Percentiles rank a stretch among this genome's conserved stretches.
Evolutionary conservation across 2,329 filamentous ascomycete genomes (phyloP).

Genomic region (Clonostachys rhizophaga): DNA sequence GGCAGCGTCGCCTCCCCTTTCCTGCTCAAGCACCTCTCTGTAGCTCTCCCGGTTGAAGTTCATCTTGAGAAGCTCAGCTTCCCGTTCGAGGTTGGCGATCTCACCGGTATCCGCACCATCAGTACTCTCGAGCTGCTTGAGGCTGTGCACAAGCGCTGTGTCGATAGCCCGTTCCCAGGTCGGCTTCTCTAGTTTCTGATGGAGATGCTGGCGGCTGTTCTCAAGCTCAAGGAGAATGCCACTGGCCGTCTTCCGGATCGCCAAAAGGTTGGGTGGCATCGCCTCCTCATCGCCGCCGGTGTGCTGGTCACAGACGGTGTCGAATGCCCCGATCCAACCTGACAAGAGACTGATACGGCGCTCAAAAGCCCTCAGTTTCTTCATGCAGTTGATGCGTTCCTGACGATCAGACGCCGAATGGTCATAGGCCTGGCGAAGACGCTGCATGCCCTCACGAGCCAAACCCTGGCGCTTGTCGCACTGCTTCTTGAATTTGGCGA

Average conservation of each 20-base stretch:
- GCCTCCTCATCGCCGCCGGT: constrained; percentile 49
- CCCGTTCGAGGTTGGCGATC: constrained; percentile 66
- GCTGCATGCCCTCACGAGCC: constrained; percentile 71
- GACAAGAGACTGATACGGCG: constrained; percentile 82
- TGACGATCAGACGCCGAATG: constrained; percentile 72
- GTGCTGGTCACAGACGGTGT: constrained; percentile 69
- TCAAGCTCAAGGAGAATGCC: constrained; percentile 89
- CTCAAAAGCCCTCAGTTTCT: constrained; percentile 77
- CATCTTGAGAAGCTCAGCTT: constrained; percentile 80
- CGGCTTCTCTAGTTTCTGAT: constrained; percentile 73
- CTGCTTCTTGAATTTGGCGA: constrained; percentile 87
- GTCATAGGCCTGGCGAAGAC: constrained; percentile 80
- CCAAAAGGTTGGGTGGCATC: constrained; percentile 63
- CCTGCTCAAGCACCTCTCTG: constrained; percentile 73
- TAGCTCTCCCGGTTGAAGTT: constrained; percentile 79
- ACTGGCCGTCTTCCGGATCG: constrained; percentile 82
- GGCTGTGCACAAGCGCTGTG: constrained; percentile 79
- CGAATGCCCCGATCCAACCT: constrained; percentile 90
- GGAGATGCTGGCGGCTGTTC: constrained; percentile 83
- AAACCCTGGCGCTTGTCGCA: constrained; percentile 76
- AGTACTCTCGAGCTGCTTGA: constrained; percentile 68
- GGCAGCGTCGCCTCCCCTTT: constrained; percentile 72
- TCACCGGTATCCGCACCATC: constrained; percentile 50
- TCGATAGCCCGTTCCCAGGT: constrained; percentile 88
- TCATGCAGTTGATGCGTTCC: constrained; percentile 75